Conservation (phyloP, 192 early-diverging fungal species). For the Obelidium mucronatum region DNA sequence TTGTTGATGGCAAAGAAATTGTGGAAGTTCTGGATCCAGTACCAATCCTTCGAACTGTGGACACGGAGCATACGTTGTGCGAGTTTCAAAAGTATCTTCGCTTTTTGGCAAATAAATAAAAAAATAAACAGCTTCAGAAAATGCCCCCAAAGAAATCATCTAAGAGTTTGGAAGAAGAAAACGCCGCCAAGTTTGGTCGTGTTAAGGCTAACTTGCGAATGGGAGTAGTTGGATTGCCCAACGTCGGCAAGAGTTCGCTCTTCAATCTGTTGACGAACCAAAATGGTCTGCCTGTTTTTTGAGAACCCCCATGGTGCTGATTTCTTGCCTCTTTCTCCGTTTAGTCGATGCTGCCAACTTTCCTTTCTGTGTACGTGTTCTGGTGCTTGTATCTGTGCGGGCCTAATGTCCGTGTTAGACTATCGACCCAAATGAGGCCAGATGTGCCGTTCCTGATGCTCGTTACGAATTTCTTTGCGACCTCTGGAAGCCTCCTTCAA, state of each 20-base stretch:
- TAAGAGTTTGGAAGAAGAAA: not conserved
- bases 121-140: too few species aligned
- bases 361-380: conserved; percentile 51
- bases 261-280: conserved; percentile 53
- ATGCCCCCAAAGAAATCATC: not conserved
- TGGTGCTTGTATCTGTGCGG: not conserved
- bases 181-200: conserved; percentile 14
- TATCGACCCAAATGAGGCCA: conserved; percentile 89
- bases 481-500: conserved; percentile 62
- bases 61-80: conserved; percentile 13
- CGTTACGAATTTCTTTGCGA: conserved; percentile 79
- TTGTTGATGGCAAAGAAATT: too few species aligned
- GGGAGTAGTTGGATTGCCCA: conserved; percentile 39
- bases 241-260: conserved; percentile 76
- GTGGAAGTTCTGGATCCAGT: too few species aligned
- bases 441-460: conserved; percentile 86
- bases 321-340: not conserved
- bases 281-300: conserved; percentile 11
- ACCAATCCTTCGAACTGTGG: not conserved
- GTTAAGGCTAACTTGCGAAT: conserved; percentile 21
- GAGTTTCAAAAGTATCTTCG: conserved; percentile 21
- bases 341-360: conserved; percentile 37
- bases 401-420: conserved; percentile 33
- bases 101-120: too few species aligned
- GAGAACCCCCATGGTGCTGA: not conserved